A percentile compares a stretch with the other conserved stretches of the same genome.
Conservation (phyloP, 2,329 filamentous ascomycete genomes). For the Diaporthe sp. region DNA sequence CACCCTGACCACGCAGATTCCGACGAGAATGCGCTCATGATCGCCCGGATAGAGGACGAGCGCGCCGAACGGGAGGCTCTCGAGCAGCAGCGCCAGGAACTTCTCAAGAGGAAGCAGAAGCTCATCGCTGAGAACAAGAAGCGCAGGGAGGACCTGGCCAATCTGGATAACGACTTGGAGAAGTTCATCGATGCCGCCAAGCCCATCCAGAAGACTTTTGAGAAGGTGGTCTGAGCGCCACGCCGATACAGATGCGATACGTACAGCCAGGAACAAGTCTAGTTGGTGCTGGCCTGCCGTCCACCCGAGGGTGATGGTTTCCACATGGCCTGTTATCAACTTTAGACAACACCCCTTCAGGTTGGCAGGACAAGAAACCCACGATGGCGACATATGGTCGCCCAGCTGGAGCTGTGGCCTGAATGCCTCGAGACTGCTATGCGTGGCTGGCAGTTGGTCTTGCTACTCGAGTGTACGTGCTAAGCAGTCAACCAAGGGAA, state of each 20-base stretch:
- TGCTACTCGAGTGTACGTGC: neutral
- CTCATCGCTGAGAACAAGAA: constrained; percentile 83
- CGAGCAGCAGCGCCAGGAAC: constrained; percentile 83
- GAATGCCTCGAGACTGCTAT: neutral
- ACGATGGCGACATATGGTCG: too few relatives aligned
- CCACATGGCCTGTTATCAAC: neutral
- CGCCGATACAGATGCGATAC: neutral
- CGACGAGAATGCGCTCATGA: constrained; percentile 85
- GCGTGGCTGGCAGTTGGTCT: neutral
- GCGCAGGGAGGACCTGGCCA: constrained; percentile 91
- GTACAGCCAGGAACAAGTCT: neutral
- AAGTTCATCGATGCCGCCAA: constrained; percentile 93
- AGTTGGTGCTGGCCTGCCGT: neutral
- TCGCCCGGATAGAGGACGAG: constrained; percentile 92
- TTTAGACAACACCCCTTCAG: too few relatives aligned
- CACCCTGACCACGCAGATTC: constrained; percentile 80
- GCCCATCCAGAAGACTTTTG: constrained; percentile 87
- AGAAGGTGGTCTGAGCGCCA: constrained; percentile 70
- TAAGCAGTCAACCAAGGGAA: neutral
- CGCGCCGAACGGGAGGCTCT: constrained; percentile 84
- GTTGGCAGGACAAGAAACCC: neutral
- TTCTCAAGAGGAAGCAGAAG: constrained; percentile 74
- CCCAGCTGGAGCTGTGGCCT: neutral
- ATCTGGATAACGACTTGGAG: constrained; percentile 90
- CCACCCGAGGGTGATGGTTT: too few relatives aligned